Evolutionary conservation across 768 basidiomycete genomes (phyloP), one percentile per base, ranked within the genome.

Genomic region (Nidula microcarpa): DNA sequence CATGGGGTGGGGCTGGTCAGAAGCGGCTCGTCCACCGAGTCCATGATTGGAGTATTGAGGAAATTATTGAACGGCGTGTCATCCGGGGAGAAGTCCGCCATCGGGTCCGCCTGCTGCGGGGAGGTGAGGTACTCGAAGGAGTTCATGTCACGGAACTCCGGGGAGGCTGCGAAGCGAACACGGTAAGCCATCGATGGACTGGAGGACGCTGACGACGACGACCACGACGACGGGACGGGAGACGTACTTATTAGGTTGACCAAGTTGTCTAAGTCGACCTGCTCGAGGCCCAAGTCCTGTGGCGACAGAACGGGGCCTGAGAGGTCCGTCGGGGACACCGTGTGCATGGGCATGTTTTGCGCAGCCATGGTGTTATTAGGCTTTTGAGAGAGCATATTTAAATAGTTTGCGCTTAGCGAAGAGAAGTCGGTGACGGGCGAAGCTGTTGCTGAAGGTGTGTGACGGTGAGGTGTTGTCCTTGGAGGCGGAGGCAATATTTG

Each of bases 401-500:
- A 67, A 67, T 90, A 90, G 58, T 83, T 83, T 36, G 78, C 73
- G 59, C 77, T 76, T 52, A 90, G 68, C 33, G 73, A 69, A 35
- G 71, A 57, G 62, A 81, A 79, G 61, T 85, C 78, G 74, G 70
- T 45, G 47, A 63, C 58, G 51, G 66, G 52, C 36, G 62, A 65
- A 53, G 69, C 61, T 61, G 64, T 41, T 60, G 71, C 64, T 57
- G 68, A 7, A 14, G 16, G 8, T 9, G 50, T 57, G 73, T 63
- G 53, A 74, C 69, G 61, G 73, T 67, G 76, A 53, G 79, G 75
- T 59, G 74, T 75, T 65, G 82, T 81, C 51, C 81, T 78, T 55
- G 88, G 88, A 52, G 82, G 80, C 50, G 81, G 82, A 45, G 89
- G 88, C 47, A 91, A 68, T 57, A 75, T 79, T 59, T 83, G 80